Conservation (phyloP, 2,329 filamentous ascomycete genomes). For the Clarireedia hainanense region DNA sequence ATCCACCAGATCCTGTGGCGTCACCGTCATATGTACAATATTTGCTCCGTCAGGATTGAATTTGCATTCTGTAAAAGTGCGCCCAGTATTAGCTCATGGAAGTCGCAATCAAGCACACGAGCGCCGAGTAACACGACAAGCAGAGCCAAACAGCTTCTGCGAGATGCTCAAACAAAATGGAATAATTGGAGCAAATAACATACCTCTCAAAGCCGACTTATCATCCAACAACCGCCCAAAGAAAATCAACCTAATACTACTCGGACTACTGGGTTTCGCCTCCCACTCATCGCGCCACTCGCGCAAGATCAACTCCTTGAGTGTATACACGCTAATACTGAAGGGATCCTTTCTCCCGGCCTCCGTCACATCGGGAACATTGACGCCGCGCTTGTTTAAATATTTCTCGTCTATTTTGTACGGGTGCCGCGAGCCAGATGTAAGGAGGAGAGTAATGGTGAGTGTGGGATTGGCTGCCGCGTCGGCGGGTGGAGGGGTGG, state of each 20-base stretch:
- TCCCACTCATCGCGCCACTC: slow-evolving; percentile 96
- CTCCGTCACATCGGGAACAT: slow-evolving; percentile 57
- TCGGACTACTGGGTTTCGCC: slow-evolving; percentile 73
- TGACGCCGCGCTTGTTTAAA: slow-evolving; percentile 70
- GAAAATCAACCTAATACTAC: slow-evolving; percentile 82
- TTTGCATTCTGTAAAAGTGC: slow-evolving; percentile 55
- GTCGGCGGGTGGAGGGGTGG: background rate
- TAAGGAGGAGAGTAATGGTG: slow-evolving; percentile 76
- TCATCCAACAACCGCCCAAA: slow-evolving; percentile 89
- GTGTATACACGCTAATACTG: slow-evolving; percentile 83
- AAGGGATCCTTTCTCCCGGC: slow-evolving; percentile 65
- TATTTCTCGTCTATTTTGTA: slow-evolving; percentile 88
- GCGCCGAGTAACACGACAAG: background rate
- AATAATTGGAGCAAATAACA: slow-evolving; percentile 20
- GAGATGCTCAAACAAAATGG: background rate
- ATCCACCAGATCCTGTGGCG: slow-evolving; percentile 74
- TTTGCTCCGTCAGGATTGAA: slow-evolving; percentile 70
- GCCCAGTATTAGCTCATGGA: no score
- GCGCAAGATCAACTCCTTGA: slow-evolving; percentile 88
- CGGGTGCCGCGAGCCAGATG: slow-evolving; percentile 74
- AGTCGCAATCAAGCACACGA: no score
- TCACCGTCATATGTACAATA: slow-evolving; percentile 91
- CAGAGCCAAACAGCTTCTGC: background rate
- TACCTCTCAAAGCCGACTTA: slow-evolving; percentile 78
- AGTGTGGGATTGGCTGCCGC: slow-evolving; percentile 39